Evolutionary conservation across 768 basidiomycete species (phyloP).

Genomic region (Chiua virens): DNA sequence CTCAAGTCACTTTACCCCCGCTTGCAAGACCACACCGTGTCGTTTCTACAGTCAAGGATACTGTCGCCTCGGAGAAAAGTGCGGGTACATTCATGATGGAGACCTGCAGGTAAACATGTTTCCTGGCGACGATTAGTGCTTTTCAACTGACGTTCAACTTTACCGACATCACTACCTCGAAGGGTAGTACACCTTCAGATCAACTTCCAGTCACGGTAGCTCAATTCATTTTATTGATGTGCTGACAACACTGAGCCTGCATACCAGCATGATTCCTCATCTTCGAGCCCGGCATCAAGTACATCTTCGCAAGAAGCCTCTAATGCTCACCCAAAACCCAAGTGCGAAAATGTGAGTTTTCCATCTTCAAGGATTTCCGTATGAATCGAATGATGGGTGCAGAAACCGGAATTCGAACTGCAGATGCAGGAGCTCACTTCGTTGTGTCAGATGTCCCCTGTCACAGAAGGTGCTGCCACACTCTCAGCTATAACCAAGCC

Average conservation of each 20-base stretch:
- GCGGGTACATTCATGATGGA: constrained; percentile 24
- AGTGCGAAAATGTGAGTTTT: constrained; percentile 27
- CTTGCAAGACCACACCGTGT: constrained; percentile 14
- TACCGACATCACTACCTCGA: too few relatives aligned
- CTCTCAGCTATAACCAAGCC: too few relatives aligned
- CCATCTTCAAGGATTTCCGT: not conserved
- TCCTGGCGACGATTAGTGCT: too few relatives aligned
- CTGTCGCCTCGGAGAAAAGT: constrained; percentile 28
- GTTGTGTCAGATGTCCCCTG: not conserved
- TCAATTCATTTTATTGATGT: too few relatives aligned
- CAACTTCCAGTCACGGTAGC: too few relatives aligned
- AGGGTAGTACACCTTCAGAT: too few relatives aligned
- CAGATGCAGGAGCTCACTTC: not conserved
- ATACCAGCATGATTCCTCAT: not conserved
- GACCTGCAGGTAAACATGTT: constrained; percentile 7
- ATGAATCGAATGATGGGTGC: not conserved
- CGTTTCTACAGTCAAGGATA: constrained; percentile 21
- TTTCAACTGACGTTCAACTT: not conserved
- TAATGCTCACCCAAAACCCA: constrained; percentile 19
- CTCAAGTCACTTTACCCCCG: not conserved
- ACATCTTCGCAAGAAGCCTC: constrained; percentile 3
- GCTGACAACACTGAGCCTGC: too few relatives aligned
- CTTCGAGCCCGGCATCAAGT: not conserved
- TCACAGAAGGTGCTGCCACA: not conserved
- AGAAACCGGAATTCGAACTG: constrained; percentile 4